Evolutionary conservation across 768 basidiomycete species (phyloP).

Genomic region (Mrakia frigida): DNA sequence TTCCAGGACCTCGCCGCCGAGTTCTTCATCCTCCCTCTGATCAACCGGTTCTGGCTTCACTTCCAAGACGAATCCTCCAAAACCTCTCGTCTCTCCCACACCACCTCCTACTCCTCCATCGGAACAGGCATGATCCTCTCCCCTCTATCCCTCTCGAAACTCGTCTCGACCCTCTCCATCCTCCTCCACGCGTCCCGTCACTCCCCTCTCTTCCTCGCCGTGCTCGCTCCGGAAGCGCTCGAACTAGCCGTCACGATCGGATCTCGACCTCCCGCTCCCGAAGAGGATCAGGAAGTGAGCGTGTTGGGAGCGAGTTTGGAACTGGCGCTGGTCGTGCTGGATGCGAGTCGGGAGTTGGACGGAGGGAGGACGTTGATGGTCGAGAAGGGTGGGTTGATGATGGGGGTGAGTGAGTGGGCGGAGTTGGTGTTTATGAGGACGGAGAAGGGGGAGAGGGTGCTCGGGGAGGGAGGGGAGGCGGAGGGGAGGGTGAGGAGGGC

Average conservation of each 20-base stretch:
- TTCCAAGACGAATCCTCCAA: constrained; percentile 73
- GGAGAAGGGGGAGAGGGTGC: constrained; percentile 56
- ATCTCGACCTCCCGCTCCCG: constrained; percentile 49
- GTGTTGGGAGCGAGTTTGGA: constrained; percentile 73
- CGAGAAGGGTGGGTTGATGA: constrained; percentile 66
- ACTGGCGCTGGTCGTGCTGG: constrained; percentile 67
- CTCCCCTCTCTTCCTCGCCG: constrained; percentile 69
- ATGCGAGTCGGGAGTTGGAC: constrained; percentile 69
- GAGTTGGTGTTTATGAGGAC: constrained; percentile 58
- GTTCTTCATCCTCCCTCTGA: constrained; percentile 78
- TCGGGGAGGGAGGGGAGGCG: constrained; percentile 55
- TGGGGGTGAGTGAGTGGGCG: constrained; percentile 78
- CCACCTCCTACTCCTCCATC: constrained; percentile 58
- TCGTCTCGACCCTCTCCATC: constrained; percentile 68
- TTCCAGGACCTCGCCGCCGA: constrained; percentile 68
- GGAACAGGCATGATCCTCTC: constrained; percentile 79
- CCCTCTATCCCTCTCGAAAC: constrained; percentile 67
- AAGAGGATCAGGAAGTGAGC: constrained; percentile 49
- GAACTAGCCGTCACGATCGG: constrained; percentile 79
- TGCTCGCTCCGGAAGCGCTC: constrained; percentile 73
- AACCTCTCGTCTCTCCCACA: constrained; percentile 58
- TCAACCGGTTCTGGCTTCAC: constrained; percentile 94
- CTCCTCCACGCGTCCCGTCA: constrained; percentile 77
- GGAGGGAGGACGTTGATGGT: constrained; percentile 66
- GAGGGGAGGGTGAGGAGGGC: constrained; percentile 54